Percentiles rank a stretch among this genome's conserved stretches.
Evolutionary conservation across 1,284 basidiomycete genomes (phyloP).

Genomic region (Sporisorium exsertum): DNA sequence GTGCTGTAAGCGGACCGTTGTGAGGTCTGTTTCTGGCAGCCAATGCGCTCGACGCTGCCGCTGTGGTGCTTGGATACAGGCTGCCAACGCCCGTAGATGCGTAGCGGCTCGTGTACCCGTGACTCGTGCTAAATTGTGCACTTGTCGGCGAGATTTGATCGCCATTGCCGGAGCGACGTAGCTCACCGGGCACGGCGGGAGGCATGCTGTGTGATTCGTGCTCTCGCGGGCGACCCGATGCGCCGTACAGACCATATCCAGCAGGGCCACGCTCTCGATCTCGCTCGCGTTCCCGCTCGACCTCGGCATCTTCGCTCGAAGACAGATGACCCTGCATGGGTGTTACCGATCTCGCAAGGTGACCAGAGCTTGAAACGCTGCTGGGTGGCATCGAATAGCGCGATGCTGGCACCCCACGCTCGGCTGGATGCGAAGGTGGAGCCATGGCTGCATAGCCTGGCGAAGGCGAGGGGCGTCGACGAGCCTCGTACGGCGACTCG

Average conservation of each 20-base stretch:
- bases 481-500: constrained; percentile 38
- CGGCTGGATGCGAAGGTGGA: constrained; percentile 37
- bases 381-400: constrained; percentile 41
- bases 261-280: constrained; percentile 25
- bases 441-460: constrained; percentile 40
- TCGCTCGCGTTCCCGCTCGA: constrained; percentile 21
- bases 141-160: constrained; percentile 37
- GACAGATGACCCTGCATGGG: constrained; percentile 23
- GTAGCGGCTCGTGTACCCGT: constrained; percentile 32
- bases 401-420: constrained; percentile 29
- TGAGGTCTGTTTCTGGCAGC: constrained; percentile 15
- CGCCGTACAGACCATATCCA: constrained; percentile 26
- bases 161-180: constrained; percentile 18
- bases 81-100: constrained; percentile 23
- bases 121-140: constrained; percentile 23
- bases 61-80: constrained; percentile 25
- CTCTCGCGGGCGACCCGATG: constrained; percentile 24
- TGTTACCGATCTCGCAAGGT: constrained; percentile 22
- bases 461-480: constrained; percentile 28
- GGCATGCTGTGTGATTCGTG: constrained; percentile 43
- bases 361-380: constrained; percentile 18
- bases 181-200: constrained; percentile 24
- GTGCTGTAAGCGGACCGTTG: constrained; percentile 35
- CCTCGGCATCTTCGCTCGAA: constrained; percentile 20
- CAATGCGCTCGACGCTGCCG: constrained; percentile 20